Evolutionary conservation across 352 stramenopile species (phyloP).

Genomic region (Pythium coloratum): DNA sequence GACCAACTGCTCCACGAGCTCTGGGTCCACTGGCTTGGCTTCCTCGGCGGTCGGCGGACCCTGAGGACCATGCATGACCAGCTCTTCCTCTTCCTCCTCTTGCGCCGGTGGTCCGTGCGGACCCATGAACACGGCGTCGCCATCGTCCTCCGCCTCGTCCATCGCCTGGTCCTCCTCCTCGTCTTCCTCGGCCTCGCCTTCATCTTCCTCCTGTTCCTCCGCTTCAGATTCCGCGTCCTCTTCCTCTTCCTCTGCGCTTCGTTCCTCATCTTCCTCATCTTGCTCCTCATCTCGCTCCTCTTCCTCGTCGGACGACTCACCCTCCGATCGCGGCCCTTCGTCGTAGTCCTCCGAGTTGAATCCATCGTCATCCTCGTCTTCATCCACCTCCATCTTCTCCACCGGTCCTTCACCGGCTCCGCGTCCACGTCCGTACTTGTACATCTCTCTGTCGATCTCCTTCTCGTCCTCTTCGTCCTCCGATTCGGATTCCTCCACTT

Average conservation of each 20-base stretch:
- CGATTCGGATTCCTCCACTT: slow-evolving; percentile 18
- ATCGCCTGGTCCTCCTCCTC: neutral
- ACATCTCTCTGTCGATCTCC: slow-evolving; percentile 24
- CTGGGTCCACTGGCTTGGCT: slow-evolving; percentile 3
- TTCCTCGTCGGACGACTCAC: slow-evolving; percentile 14
- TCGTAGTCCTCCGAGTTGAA: slow-evolving; percentile 52
- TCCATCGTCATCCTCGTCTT: slow-evolving; percentile 33
- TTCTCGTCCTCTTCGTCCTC: slow-evolving; percentile 25
- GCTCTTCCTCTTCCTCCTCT: neutral
- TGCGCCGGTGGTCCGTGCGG: neutral
- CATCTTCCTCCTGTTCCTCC: slow-evolving; percentile 7
- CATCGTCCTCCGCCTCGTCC: neutral
- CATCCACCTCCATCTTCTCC: neutral
- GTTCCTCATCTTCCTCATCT: slow-evolving; percentile 7
- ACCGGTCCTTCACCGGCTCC: neutral
- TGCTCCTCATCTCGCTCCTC: slow-evolving; percentile 6
- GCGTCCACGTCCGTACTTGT: slow-evolving; percentile 24
- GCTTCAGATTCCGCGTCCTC: slow-evolving; percentile 6
- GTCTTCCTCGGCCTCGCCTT: neutral
- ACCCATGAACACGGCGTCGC: neutral
- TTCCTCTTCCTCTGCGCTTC: slow-evolving; percentile 4
- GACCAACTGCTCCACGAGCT: slow-evolving; percentile 42
- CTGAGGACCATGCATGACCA: slow-evolving; percentile 8
- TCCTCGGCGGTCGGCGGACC: slow-evolving; percentile 7
- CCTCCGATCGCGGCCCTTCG: slow-evolving; percentile 11